phyloP scores from a whole-genome alignment of 768 basidiomycete species.

The Flagelloscypha sp. region DNA sequence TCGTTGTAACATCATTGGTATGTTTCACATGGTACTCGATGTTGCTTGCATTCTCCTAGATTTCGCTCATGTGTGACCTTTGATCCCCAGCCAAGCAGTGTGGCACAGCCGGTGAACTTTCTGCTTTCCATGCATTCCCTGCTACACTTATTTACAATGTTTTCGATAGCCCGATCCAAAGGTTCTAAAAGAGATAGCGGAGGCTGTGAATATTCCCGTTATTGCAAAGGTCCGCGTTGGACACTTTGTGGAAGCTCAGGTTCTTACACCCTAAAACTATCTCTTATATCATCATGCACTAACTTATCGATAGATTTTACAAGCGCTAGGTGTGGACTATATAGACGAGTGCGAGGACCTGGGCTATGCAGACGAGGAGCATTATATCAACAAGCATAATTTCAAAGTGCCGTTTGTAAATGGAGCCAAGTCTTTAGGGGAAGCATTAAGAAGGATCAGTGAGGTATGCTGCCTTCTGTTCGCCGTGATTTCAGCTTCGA shows the following conservation, averaged over 20 bases:
- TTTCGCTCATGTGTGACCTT: no score
- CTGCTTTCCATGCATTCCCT: no score
- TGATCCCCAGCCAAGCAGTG: no score
- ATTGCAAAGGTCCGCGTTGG: conserved; percentile 97
- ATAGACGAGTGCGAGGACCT: conserved; percentile 94
- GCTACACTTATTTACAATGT: no score
- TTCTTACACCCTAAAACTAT: conserved; percentile 19
- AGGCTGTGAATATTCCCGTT: conserved; percentile 92
- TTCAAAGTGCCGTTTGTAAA: conserved; percentile 97
- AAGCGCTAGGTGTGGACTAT: conserved; percentile 92
- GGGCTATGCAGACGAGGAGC: conserved; percentile 91
- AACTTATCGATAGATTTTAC: conserved; percentile 59
- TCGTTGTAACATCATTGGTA: no score
- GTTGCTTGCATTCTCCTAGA: no score
- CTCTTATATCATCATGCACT: background rate
- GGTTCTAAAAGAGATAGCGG: conserved; percentile 95
- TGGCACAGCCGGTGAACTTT: no score
- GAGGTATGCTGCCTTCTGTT: no score
- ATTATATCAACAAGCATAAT: conserved; percentile 94
- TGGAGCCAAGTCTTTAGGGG: conserved; percentile 90
- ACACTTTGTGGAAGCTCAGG: conserved; percentile 95
- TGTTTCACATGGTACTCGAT: no score
- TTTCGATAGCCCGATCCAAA: no score
- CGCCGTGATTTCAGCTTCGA: no score
- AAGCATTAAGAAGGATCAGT: conserved; percentile 91